A percentile compares a stretch with the other conserved stretches of the same genome.
phyloP scores from a whole-genome alignment of 257 asterid genomes.

The Plantago elongata region DNA sequence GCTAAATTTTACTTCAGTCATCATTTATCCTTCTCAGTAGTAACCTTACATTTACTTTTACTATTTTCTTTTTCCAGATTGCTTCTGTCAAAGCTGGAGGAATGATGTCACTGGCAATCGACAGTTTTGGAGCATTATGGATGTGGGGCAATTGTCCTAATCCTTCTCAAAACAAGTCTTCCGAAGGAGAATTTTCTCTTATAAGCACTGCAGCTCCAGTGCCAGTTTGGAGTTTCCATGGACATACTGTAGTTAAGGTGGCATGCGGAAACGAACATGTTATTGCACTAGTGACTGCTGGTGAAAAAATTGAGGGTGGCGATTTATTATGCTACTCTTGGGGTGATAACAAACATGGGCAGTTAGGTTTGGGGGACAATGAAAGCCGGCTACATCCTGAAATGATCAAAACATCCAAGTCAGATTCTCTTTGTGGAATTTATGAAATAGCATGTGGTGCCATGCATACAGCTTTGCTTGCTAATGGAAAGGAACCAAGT shows the following conservation, averaged over 20 bases:
- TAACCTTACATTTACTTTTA: neutral
- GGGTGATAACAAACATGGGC: constrained; percentile 86
- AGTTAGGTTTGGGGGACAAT: constrained; percentile 81
- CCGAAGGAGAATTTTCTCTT: constrained; percentile 41
- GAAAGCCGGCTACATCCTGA: constrained; percentile 56
- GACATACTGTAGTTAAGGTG: constrained; percentile 78
- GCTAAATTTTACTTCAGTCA: constrained; percentile 4
- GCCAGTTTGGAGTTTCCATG: constrained; percentile 77
- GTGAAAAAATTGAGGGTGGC: constrained; percentile 50
- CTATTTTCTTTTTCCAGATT: constrained; percentile 40
- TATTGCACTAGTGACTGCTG: constrained; percentile 69
- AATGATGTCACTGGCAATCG: constrained; percentile 90
- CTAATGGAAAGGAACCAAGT: constrained; percentile 44
- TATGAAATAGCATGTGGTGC: constrained; percentile 83
- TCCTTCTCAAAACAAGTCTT: constrained; percentile 33
- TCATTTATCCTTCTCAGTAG: neutral
- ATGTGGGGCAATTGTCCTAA: constrained; percentile 86
- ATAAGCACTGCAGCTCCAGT: constrained; percentile 44
- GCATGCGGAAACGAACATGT: constrained; percentile 92
- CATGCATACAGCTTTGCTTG: constrained; percentile 69
- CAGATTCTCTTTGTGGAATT: constrained; percentile 59
- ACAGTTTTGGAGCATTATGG: constrained; percentile 70
- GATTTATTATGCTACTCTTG: constrained; percentile 75
- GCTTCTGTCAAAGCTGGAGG: constrained; percentile 77
- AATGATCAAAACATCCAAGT: constrained; percentile 43